A percentile compares a stretch with the other conserved stretches of the same genome.
These are phyloP conservation scores for Ascochyta clinopodiicola DNA, from an alignment of 2,329 filamentous ascomycete genomes.

Conservation along the genomic window DNA sequence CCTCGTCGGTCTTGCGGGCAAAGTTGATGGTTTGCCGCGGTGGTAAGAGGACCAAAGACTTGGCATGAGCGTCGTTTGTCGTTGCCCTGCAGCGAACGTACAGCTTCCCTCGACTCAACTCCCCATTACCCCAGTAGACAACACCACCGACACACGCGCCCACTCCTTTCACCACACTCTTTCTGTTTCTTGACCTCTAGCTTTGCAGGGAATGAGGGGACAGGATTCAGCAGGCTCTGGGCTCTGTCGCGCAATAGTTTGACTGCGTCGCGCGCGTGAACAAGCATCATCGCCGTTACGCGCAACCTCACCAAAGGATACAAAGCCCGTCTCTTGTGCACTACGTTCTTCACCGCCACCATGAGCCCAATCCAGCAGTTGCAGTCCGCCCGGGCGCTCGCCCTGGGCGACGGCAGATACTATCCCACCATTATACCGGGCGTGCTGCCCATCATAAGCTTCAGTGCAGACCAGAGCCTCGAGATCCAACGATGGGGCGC, in stretches of 20 bases:
- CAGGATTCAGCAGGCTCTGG: conserved; percentile 26
- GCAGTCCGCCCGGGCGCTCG: conserved; percentile 86
- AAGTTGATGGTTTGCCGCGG: conserved; percentile 25
- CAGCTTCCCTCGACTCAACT: conserved; percentile 11
- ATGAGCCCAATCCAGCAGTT: conserved; percentile 72
- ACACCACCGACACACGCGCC: conserved; percentile 23
- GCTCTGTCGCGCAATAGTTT: conserved; percentile 43
- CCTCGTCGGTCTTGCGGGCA: conserved; percentile 28
- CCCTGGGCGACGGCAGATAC: conserved; percentile 83
- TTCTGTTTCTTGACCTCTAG: conserved; percentile 26
- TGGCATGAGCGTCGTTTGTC: conserved; percentile 2
- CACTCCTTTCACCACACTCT: conserved; percentile 35
- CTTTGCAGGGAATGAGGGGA: conserved; percentile 40
- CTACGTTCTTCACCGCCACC: conserved; percentile 25
- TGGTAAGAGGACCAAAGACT: conserved; percentile 23
- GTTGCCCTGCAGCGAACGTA: conserved; percentile 6
- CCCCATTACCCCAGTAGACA: conserved; percentile 25
- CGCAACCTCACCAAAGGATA: conserved; percentile 26
- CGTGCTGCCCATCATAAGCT: conserved; percentile 88
- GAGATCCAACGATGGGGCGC: conserved; percentile 94
- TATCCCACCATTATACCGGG: conserved; percentile 92
- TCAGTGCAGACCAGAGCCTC: conserved; percentile 66
- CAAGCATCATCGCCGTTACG: conserved; percentile 28
- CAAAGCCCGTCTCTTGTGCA: conserved; percentile 35
- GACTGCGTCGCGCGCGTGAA: conserved; percentile 40